Evolutionary conservation across 441 rosid species (phyloP), one percentile per base, ranked within the genome.

Genomic region (Bocquillonia castaneifolia): DNA sequence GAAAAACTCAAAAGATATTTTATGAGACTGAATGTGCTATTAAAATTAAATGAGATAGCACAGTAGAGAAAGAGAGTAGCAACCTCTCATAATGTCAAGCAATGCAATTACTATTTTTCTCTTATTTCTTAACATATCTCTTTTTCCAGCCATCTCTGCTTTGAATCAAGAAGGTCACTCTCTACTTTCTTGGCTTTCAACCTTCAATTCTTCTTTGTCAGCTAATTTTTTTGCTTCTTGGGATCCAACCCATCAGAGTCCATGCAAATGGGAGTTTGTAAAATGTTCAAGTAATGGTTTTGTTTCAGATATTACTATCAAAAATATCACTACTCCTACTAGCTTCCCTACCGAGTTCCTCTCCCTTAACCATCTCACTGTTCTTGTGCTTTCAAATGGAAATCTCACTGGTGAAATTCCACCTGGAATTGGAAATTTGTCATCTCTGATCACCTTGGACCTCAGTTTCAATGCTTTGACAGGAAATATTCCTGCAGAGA

Each of bases 101-200:
- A 80, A 79, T 73, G 79, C 73, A 65, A 74, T 83, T 63, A 76
- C 79, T 54, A 59, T 74, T 71, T 62, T 83, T 60, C 77, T 88
- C 74, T 65, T 86, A 76, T 69, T 86, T 59, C 81, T 85, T 47
- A 79, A 68, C 63, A 44, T 82, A 64, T 73, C 75, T 52, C 70
- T 83, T 59, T 73, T 81, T 70, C 86, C 82, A 55, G 60, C 82
- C 62, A 70, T 74, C 56, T 78, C 81, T 64, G 82, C 86, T 23
- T 66, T 86, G 81, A 88, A 86, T 73, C 86, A 82, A 59, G 94
- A 88, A 85, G 94, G 91, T 28, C 80, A 66, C 39, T 79, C 86
- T 47, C 82, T 88, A 3, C 88, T 85, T 67, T 86, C 94, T 72
- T 86, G 94, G 91, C 86, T 88, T 69, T 77, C 91, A 44, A 76